phyloP scores from a whole-genome alignment of 1,139 yeast species.

The Oligophagozyma castellii region DNA sequence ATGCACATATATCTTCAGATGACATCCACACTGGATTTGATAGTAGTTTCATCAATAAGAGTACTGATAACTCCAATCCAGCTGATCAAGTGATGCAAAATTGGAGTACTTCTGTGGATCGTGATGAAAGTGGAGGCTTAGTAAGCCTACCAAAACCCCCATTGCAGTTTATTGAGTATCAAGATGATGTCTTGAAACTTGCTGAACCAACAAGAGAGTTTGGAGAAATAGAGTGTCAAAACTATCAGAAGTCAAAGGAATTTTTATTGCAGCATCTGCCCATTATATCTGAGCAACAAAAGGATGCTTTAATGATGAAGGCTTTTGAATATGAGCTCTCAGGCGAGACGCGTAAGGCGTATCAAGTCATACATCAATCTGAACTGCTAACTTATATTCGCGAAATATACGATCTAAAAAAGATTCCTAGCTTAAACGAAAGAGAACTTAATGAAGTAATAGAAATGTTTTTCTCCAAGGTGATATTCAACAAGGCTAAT shows the following conservation, averaged over 20 bases:
- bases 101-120: conserved; percentile 3
- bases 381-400: conserved; percentile 65
- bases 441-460: conserved; percentile 40
- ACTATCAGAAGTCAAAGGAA: conserved; percentile 37
- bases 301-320: conserved; percentile 85
- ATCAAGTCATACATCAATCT: conserved; percentile 64
- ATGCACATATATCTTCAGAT: conserved; percentile 69
- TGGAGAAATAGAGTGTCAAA: conserved; percentile 39
- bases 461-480: conserved; percentile 53
- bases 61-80: not conserved
- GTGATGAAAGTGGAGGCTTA: conserved; percentile 5
- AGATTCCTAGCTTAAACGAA: conserved; percentile 22
- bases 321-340: conserved; percentile 76
- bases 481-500: conserved; percentile 35
- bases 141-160: conserved; percentile 4
- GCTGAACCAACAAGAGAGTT: conserved; percentile 55
- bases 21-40: conserved; percentile 94
- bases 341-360: conserved; percentile 39
- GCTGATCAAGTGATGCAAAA: conserved; percentile 1
- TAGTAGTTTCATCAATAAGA: conserved; percentile 59
- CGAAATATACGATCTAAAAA: conserved; percentile 41
- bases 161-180: conserved; percentile 18
- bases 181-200: conserved; percentile 32
- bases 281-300: conserved; percentile 71
- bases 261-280: conserved; percentile 44